Evolutionary conservation across 1,139 yeast species (phyloP).

Genomic region (Diutina ranongensis): DNA sequence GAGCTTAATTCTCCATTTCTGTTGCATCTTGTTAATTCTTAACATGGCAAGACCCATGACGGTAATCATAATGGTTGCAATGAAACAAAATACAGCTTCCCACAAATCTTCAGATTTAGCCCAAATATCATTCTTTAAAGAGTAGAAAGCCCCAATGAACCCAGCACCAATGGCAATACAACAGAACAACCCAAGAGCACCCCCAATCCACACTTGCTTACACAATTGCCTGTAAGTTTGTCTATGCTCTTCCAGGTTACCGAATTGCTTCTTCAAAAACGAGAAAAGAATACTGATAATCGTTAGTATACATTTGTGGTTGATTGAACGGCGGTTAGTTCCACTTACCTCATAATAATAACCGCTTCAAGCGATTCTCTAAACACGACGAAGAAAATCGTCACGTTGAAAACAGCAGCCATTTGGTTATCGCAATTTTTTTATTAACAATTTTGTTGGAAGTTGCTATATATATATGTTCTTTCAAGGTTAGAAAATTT

Average conservation of each 20-base stretch:
- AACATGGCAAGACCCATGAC: constrained; percentile 8
- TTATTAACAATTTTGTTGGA: not conserved
- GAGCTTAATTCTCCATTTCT: constrained; percentile 8
- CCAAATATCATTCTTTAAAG: constrained; percentile 10
- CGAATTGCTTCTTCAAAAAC: constrained; percentile 1
- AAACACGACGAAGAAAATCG: constrained; percentile 78
- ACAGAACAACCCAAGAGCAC: constrained; percentile 54
- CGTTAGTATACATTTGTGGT: not conserved
- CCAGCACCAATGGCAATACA: constrained; percentile 77
- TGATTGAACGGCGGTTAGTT: no score
- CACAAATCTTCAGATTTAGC: constrained; percentile 9
- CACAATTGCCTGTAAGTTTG: not conserved
- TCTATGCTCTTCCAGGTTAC: not conserved
- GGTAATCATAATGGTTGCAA: constrained; percentile 9
- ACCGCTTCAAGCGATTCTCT: constrained; percentile 84
- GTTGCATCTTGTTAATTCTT: constrained; percentile 8
- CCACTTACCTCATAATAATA: not conserved
- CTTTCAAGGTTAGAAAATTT: no score
- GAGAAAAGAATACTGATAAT: not conserved
- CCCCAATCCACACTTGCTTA: constrained; percentile 70
- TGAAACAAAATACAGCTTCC: constrained; percentile 10
- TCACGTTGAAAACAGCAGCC: constrained; percentile 40
- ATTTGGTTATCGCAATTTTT: not conserved
- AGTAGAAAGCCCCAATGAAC: constrained; percentile 52
- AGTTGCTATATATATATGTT: not conserved